Percentiles rank a stretch among this genome's conserved stretches.
Conservation (phyloP, 2,329 filamentous ascomycete genomes). For the Dichotomopilus funicola region DNA sequence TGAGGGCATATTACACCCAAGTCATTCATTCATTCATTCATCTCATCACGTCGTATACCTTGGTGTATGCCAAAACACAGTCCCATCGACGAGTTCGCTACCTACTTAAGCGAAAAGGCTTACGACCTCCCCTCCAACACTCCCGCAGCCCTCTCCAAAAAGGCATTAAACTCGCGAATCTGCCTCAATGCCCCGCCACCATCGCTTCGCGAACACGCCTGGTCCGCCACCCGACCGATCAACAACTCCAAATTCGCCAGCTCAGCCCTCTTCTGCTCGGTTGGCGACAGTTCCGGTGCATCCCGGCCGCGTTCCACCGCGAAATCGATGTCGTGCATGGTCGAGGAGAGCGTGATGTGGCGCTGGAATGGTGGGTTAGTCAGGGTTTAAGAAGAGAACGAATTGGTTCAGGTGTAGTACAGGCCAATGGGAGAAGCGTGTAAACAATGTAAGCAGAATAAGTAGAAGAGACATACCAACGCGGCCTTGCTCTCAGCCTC, state of each 20-base stretch:
- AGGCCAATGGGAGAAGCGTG: not conserved
- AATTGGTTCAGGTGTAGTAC: too few species aligned
- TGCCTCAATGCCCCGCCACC: slow-evolving; percentile 46
- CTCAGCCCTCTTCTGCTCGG: slow-evolving; percentile 43
- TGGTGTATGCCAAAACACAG: too few species aligned
- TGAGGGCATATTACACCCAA: too few species aligned
- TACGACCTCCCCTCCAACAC: slow-evolving; percentile 41
- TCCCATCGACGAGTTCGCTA: too few species aligned
- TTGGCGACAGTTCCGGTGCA: slow-evolving; percentile 40
- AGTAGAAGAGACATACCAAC: slow-evolving; percentile 35
- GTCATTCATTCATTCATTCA: too few species aligned
- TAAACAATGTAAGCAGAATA: not conserved
- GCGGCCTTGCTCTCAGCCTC: slow-evolving; percentile 48
- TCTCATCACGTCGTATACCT: too few species aligned
- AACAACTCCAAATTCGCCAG: slow-evolving; percentile 52
- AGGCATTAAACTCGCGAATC: slow-evolving; percentile 56
- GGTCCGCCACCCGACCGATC: slow-evolving; percentile 47
- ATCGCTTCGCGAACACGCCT: slow-evolving; percentile 44
- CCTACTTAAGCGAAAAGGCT: too few species aligned
- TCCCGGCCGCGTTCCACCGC: slow-evolving; percentile 39
- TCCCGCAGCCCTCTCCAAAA: slow-evolving; percentile 54
- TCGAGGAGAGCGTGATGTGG: slow-evolving; percentile 48
- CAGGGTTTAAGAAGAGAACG: not conserved
- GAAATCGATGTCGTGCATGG: slow-evolving; percentile 57
- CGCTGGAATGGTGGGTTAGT: slow-evolving; percentile 26